Base-by-base conservation (phyloP, 192 early-diverging fungal genomes). In the Gamsiella multidivaricata region DNA sequence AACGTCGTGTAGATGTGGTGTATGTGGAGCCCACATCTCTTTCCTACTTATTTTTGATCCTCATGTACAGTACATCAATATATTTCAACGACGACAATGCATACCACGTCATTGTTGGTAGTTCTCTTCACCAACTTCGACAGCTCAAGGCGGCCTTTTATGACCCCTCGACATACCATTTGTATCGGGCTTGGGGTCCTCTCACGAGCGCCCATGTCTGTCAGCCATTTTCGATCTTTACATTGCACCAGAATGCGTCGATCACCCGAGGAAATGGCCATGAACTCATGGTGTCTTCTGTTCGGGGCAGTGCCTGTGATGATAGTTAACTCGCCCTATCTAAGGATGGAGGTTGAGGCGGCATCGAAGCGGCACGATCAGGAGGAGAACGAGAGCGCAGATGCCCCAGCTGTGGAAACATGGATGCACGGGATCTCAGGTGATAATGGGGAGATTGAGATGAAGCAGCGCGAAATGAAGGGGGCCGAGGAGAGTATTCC, bases 261-360 rank as follows among this genome's bases (percentile, higher is more conserved):
- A 12, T 39, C 37, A 39, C 7, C 12, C 37, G 37, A 14, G 37
- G 43, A n/a, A n/a, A 74, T 45, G 36, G 17, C 26, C 34, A 34
- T 66, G 2, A 60, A 66, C 23, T 57, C 71, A 14, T 74, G 69
- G 56, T 45, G 56, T 20, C 7, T 61, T 5, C 55, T 65, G 3
- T 61, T 74, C 52, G 63, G 56, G 3, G 42, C 60, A 5, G 23
- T 51, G 2, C 63, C 71, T 2, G 32, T 74, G 14, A 37, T 74
- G 12, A 18, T 74, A 42, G 54, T 66, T 41, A 45, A 33, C 10
- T 45, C 71, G 5, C 36, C 37, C 0, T 74, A 74, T 31, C 17
- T 22, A 54, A 45, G 71, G 22, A 43, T 65, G 63, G 62, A 74
- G n/a, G 54, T 49, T 39, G 71, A 74, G 34, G 31, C 28, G 7